These are phyloP conservation scores for Fragaria iinumae DNA, from an alignment of 306 rosid species.

Conservation along the genomic window DNA sequence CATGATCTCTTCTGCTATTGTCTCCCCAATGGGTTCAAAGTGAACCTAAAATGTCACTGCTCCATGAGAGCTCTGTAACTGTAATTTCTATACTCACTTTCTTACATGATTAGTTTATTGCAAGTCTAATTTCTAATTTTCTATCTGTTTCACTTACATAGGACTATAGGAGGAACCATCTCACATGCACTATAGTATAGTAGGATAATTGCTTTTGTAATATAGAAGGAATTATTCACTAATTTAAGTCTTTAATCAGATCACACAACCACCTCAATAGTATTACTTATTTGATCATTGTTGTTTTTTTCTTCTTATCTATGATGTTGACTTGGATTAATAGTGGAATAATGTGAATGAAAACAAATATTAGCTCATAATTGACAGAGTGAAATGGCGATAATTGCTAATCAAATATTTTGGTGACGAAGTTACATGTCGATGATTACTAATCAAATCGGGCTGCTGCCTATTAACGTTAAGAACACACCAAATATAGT, in stretches of 20 bases:
- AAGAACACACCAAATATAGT: neutral
- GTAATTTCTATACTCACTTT: neutral
- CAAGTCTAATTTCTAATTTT: neutral
- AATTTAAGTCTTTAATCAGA: neutral
- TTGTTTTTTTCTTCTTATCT: neutral
- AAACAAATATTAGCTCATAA: neutral
- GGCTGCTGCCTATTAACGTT: neutral
- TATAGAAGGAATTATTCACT: neutral
- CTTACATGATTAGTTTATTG: neutral
- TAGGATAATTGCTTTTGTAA: neutral
- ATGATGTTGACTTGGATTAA: neutral
- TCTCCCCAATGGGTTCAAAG: constrained; percentile 4
- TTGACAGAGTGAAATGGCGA: constrained; percentile 10
- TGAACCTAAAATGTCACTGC: neutral
- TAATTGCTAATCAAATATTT: neutral
- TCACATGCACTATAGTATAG: neutral
- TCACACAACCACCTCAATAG: constrained; percentile 1
- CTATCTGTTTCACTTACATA: neutral
- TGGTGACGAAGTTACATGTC: neutral
- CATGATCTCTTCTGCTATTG: neutral
- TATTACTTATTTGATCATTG: neutral
- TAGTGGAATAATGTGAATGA: neutral
- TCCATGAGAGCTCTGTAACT: neutral
- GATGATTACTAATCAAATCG: neutral
- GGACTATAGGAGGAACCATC: neutral